Conservation (phyloP, 2,329 filamentous ascomycete species). For the Zasmidium angulare region DNA sequence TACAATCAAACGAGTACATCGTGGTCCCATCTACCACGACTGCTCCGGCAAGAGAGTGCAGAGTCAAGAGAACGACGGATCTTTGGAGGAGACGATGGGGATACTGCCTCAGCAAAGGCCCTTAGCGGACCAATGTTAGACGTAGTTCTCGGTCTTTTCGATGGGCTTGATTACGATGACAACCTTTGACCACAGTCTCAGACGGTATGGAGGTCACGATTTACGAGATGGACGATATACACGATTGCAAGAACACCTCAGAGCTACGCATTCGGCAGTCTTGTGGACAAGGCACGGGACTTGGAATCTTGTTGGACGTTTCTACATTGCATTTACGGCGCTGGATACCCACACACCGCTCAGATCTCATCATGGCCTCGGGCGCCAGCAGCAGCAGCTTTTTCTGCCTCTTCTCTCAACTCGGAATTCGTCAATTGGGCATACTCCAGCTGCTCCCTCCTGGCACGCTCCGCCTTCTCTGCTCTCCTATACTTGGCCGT, state of each 20-base stretch:
- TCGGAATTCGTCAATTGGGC: constrained; percentile 4
- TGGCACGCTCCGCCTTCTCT: constrained; percentile 8
- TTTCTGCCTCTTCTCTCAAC: constrained; percentile 3
- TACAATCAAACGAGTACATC: neutral
- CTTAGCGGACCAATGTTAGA: constrained; percentile 48
- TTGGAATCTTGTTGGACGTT: neutral
- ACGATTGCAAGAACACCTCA: neutral
- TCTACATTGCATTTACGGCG: neutral
- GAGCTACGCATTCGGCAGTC: neutral
- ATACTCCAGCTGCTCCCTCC: constrained; percentile 8
- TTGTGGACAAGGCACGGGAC: neutral
- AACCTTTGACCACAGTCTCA: neutral
- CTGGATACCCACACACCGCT: neutral
- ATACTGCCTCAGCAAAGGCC: constrained; percentile 32
- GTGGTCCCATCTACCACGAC: neutral
- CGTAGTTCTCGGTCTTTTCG: constrained; percentile 48
- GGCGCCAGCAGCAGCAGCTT: neutral
- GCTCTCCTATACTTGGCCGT: constrained; percentile 15
- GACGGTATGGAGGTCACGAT: constrained; percentile 2
- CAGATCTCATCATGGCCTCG: constrained; percentile 5
- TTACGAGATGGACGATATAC: neutral
- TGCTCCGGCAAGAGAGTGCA: constrained; percentile 11
- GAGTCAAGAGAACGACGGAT: constrained; percentile 32
- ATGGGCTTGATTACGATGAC: constrained; percentile 45
- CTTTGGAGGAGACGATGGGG: constrained; percentile 45